phyloP scores from a whole-genome alignment of 495 filamentous ascomycete species.

The Aspergillus mulundensis region DNA sequence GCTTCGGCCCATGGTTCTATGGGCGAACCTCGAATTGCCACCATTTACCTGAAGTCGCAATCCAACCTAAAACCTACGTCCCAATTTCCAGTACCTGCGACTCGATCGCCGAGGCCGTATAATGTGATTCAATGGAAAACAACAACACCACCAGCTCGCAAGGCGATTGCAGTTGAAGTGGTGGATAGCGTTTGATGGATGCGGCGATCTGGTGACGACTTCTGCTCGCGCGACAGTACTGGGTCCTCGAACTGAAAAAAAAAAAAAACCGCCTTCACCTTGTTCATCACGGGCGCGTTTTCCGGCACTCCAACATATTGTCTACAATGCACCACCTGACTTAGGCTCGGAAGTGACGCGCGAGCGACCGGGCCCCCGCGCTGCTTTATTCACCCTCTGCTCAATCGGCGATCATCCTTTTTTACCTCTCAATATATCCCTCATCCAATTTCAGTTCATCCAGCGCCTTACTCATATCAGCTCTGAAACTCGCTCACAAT shows the following conservation, averaged over 20 bases:
- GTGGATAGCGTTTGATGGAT: slow-evolving; percentile 30
- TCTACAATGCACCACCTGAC: no score
- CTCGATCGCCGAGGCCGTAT: slow-evolving; percentile 1
- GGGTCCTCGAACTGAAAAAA: not conserved
- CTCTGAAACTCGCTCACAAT: not conserved
- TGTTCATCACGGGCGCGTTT: not conserved
- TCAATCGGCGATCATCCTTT: not conserved
- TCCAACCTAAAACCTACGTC: not conserved
- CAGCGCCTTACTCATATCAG: not conserved
- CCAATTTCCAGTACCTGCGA: not conserved
- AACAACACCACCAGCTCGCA: slow-evolving; percentile 1
- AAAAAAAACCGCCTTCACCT: no score
- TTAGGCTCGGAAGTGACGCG: not conserved
- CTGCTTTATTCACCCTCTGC: not conserved
- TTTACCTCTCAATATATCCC: not conserved
- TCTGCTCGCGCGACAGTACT: not conserved
- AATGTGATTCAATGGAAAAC: not conserved
- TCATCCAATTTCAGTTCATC: not conserved
- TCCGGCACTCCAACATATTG: not conserved
- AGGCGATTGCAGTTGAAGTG: slow-evolving; percentile 31
- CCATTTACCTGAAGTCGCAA: not conserved
- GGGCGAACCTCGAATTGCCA: not conserved
- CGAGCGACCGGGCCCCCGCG: not conserved
- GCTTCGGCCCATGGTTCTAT: no score
- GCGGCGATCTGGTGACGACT: slow-evolving; percentile 10